Base-by-base conservation (phyloP, 2,329 filamentous ascomycete genomes). In the Amauroascus verrucosus region DNA sequence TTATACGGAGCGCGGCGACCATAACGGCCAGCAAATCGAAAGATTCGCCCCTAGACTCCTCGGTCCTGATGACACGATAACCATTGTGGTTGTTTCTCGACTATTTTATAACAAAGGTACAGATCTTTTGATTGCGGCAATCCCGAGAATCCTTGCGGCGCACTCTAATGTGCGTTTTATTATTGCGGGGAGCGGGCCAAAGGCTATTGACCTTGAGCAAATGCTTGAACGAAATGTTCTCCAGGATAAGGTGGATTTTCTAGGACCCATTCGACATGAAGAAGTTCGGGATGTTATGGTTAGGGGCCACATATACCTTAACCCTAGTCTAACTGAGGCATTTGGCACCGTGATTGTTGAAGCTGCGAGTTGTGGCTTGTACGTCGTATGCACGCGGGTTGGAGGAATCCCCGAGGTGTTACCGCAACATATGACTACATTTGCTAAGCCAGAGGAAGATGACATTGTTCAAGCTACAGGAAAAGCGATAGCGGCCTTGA, bases 41-140 rank as follows among this genome's bases (percentile, higher is more conserved):
- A 67, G 69, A 9, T 75, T 76, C 5, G 72, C 78, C 8, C 77
- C 82, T 0, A 81, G 82, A 2, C 83, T 83, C 51, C 82, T 81
- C 6, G 86, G 86, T 0, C 87, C 89, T 0, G 78, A 88, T 59
- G 91, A 96, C 62, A 85, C 83, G 9, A 91, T 98, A 63, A 96
- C 89, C 6, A 96, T 98, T 55, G 88, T 98, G 1, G 91, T 98
- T 18, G 95, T 98, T 57, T 96, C 90, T 7, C 88, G 93, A 18
- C 81, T 98, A 1, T 98, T 97, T 71, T 97, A 97, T 71, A 98
- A 98, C 72, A 98, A 98, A 68, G 93, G 93, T 56, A 97, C 88
- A 1, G 94, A 98, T 67, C 80, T 98, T 0, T 79, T 98, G n/a
- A 95, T 95, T 22, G 93, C 91, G 9, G 88, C 89, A 3, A 95